phyloP scores from a whole-genome alignment of 2,329 filamentous ascomycete species.

The Lecanicillium sp. region DNA sequence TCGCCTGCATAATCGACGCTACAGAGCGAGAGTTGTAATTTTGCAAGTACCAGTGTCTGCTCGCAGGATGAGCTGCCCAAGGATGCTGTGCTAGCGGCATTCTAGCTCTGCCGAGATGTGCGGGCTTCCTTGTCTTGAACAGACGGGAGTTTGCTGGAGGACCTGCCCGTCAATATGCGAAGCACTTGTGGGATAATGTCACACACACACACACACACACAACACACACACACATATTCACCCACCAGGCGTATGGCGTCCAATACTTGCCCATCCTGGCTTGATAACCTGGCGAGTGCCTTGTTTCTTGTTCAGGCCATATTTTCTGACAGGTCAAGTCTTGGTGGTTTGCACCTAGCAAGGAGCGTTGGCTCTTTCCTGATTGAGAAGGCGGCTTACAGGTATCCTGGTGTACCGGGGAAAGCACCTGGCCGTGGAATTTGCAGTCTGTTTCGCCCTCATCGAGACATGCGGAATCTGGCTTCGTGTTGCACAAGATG shows the following conservation, averaged over 20 bases:
- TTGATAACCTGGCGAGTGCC: neutral
- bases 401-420: too few relatives aligned
- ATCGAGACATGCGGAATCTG: neutral
- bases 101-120: neutral
- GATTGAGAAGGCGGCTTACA: too few relatives aligned
- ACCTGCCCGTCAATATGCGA: too few relatives aligned
- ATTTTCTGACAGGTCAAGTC: slow-evolving; percentile 10
- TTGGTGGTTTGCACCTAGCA: too few relatives aligned
- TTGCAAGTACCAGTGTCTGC: too few relatives aligned
- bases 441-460: neutral
- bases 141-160: neutral
- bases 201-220: too few relatives aligned
- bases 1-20: neutral
- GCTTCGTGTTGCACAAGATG: slow-evolving; percentile 1
- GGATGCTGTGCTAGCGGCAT: too few relatives aligned
- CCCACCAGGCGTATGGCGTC: neutral
- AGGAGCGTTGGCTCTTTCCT: neutral
- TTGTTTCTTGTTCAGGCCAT: neutral
- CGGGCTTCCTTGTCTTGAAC: neutral
- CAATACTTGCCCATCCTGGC: neutral
- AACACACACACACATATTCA: too few relatives aligned
- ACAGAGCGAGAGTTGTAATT: too few relatives aligned
- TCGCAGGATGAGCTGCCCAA: too few relatives aligned
- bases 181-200: too few relatives aligned
- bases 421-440: too few relatives aligned